Evolutionary conservation across 2,329 filamentous ascomycete species (phyloP).

Genomic region (Trichoderma koningii): DNA sequence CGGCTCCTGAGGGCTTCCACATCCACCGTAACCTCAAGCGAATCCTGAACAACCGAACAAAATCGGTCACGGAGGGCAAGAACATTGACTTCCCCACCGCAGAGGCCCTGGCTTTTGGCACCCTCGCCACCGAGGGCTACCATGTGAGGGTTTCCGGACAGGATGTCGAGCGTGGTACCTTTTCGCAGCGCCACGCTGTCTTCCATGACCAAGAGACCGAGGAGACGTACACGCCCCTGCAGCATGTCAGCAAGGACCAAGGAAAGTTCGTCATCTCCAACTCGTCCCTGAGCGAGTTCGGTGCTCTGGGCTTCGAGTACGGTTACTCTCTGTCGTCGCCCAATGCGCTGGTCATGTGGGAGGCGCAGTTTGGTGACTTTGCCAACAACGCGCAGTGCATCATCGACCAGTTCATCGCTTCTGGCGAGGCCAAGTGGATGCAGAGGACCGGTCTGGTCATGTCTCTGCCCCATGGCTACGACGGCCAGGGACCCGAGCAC

Average conservation of each 20-base stretch:
- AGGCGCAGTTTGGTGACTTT: slow-evolving; percentile 99
- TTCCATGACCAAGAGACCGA: slow-evolving; percentile 97
- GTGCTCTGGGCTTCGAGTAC: slow-evolving; percentile 92
- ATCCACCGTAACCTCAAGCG: slow-evolving; percentile 96
- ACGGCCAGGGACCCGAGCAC: slow-evolving; percentile 97
- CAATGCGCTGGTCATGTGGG: slow-evolving; percentile 98
- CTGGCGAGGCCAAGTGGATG: slow-evolving; percentile 97
- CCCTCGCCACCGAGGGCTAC: slow-evolving; percentile 87
- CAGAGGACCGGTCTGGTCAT: slow-evolving; percentile 95
- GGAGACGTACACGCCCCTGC: slow-evolving; percentile 86
- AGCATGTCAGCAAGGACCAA: slow-evolving; percentile 87
- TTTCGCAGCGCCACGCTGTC: slow-evolving; percentile 96
- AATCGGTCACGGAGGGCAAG: slow-evolving; percentile 88
- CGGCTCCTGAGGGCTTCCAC: slow-evolving; percentile 79
- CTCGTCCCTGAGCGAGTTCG: slow-evolving; percentile 75
- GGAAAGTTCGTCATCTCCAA: slow-evolving; percentile 96
- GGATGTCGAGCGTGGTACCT: slow-evolving; percentile 98
- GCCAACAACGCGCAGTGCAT: slow-evolving; percentile 99
- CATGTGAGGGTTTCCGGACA: slow-evolving; percentile 97
- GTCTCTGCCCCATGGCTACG: slow-evolving; percentile 95
- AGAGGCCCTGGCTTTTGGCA: slow-evolving; percentile 92
- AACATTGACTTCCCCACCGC: slow-evolving; percentile 98
- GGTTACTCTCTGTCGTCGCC: slow-evolving; percentile 97
- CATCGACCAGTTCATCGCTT: slow-evolving; percentile 98
- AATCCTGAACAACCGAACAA: slow-evolving; percentile 85